These are phyloP conservation scores for Musa troglodytarum DNA, from an alignment of 176 grass and related monocot genomes.

Conservation along the genomic window DNA sequence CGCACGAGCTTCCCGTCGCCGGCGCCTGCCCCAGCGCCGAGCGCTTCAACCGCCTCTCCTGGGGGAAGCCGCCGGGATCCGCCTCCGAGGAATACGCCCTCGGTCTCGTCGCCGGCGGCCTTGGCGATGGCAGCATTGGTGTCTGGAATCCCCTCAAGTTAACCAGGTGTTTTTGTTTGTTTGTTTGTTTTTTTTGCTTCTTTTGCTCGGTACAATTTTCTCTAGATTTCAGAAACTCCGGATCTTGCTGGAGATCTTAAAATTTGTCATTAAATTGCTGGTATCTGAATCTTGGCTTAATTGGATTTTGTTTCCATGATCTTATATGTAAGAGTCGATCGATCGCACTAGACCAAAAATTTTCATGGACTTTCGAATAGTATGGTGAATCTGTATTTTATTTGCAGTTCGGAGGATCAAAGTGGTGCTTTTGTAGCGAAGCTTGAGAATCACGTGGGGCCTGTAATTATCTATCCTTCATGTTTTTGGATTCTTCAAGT, in stretches of 20 bases:
- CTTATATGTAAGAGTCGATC: background rate
- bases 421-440: constrained; percentile 60
- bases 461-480: constrained; percentile 38
- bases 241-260: background rate
- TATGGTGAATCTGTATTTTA: constrained; percentile 8
- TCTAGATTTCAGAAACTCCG: background rate
- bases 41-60: constrained; percentile 87
- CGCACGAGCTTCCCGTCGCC: constrained; percentile 53
- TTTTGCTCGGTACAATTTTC: background rate
- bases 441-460: constrained; percentile 79
- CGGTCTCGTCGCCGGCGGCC: constrained; percentile 78
- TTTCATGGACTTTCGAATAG: background rate
- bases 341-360: background rate
- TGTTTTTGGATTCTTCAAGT: background rate
- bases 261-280: background rate
- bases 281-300: no score
- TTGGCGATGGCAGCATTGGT: constrained; percentile 70
- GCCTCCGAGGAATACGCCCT: constrained; percentile 58
- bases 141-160: constrained; percentile 81
- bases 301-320: no score
- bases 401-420: constrained; percentile 63
- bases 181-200: background rate
- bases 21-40: constrained; percentile 57
- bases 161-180: constrained; percentile 29
- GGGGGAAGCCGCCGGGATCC: constrained; percentile 43